Conservation (phyloP, 352 stramenopile species). For the Salisapilia sapeloensis region DNA sequence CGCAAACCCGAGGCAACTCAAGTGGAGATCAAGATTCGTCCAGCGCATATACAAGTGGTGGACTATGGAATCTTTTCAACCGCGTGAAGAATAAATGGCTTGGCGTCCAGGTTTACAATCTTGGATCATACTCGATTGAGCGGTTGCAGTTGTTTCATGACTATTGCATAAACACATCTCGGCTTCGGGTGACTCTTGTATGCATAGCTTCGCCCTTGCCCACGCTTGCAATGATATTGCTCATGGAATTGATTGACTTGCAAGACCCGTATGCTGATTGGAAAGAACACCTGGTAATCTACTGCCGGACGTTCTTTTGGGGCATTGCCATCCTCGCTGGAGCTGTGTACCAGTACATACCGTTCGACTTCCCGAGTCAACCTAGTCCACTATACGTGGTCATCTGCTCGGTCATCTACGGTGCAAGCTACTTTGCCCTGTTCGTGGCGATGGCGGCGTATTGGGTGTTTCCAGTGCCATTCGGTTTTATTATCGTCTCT, state of each 20-base stretch:
- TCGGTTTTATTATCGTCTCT: conserved; percentile 9
- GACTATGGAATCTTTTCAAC: too few relatives aligned
- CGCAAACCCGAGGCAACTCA: too few relatives aligned
- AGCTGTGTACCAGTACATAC: conserved; percentile 2
- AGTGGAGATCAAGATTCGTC: too few relatives aligned
- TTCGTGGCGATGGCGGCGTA: conserved; percentile 3
- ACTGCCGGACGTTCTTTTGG: conserved; percentile 5
- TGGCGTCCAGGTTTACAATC: too few relatives aligned
- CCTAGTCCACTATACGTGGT: too few relatives aligned
- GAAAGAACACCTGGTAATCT: conserved; percentile 9
- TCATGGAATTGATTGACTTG: conserved; percentile 1
- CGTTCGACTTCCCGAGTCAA: too few relatives aligned
- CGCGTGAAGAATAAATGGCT: too few relatives aligned
- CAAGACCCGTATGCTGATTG: conserved; percentile 1
- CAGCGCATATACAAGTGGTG: too few relatives aligned
- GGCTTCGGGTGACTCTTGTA: too few relatives aligned
- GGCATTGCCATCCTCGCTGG: conserved; percentile 3
- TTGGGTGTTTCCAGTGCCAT: conserved; percentile 11
- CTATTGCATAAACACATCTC: not conserved
- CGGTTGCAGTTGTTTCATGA: conserved; percentile 1
- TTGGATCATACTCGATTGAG: conserved; percentile 2
- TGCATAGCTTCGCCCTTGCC: too few relatives aligned
- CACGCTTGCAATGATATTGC: conserved; percentile 2
- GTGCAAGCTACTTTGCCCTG: conserved; percentile 3
- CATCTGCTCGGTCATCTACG: conserved; percentile 2